phyloP scores from a whole-genome alignment of 2,329 filamentous ascomycete species.

The Colletotrichum graminicola region DNA sequence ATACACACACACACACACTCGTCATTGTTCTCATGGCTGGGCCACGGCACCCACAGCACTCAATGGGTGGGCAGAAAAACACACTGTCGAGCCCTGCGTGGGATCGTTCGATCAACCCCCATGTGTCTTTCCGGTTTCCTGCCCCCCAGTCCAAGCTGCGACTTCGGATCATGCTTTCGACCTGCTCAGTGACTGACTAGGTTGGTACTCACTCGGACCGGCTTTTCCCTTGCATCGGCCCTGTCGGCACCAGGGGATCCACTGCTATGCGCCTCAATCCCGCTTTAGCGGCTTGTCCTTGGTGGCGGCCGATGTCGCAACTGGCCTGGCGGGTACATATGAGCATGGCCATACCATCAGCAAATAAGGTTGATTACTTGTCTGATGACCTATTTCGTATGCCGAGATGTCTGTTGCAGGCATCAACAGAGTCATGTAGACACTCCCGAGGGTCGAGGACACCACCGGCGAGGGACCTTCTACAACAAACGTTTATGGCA shows the following conservation, averaged over 20 bases:
- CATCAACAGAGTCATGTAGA: no score
- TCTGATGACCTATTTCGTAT: constrained; percentile 37
- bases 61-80: neutral
- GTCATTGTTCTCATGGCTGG: neutral
- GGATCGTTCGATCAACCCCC: constrained; percentile 34
- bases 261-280: constrained; percentile 3
- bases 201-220: constrained; percentile 30
- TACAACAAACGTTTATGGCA: no score
- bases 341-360: constrained; percentile 1
- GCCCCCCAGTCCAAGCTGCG: constrained; percentile 19
- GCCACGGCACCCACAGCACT: neutral
- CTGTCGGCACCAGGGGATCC: constrained; percentile 20
- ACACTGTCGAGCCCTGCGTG: constrained; percentile 13
- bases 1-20: no score
- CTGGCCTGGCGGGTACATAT: neutral
- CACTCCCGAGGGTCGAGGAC: no score
- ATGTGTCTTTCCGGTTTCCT: constrained; percentile 10
- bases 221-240: constrained; percentile 33
- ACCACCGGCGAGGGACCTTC: no score
- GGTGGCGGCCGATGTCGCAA: constrained; percentile 39
- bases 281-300: constrained; percentile 6
- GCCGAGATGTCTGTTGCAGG: neutral
- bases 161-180: constrained; percentile 33
- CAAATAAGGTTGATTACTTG: constrained; percentile 25
- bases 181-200: neutral